Evolutionary conservation across 371 early-diverging fungal species (phyloP).

Genomic region (Mortierella sp.): DNA sequence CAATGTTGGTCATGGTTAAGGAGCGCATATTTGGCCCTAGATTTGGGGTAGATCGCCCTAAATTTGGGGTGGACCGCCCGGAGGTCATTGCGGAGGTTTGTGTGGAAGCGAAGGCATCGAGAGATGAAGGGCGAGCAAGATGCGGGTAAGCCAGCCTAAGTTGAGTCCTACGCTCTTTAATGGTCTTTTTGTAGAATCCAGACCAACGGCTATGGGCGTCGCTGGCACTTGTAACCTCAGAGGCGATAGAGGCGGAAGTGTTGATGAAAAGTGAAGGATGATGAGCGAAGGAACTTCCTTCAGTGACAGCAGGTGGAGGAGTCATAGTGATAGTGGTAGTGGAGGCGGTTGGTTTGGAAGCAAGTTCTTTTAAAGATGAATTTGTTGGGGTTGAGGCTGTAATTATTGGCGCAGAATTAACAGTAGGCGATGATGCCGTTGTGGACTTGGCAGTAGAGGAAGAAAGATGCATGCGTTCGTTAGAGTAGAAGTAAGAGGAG

Average conservation of each 20-base stretch:
- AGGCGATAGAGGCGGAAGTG: slow-evolving; percentile 7
- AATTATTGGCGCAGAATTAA: background rate
- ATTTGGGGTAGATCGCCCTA: slow-evolving; percentile 6
- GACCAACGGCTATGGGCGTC: slow-evolving; percentile 54
- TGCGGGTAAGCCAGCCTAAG: slow-evolving; percentile 67
- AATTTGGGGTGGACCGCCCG: slow-evolving; percentile 46
- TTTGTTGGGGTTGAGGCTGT: background rate
- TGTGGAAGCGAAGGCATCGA: slow-evolving; percentile 46
- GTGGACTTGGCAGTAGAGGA: background rate
- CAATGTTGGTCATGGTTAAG: slow-evolving; percentile 20
- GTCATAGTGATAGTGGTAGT: background rate
- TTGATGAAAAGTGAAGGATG: slow-evolving; percentile 29
- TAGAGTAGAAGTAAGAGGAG: background rate
- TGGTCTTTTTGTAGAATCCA: slow-evolving; percentile 79
- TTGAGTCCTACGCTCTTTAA: slow-evolving; percentile 73
- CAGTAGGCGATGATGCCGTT: background rate
- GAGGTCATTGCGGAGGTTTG: slow-evolving; percentile 50
- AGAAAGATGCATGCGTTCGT: background rate
- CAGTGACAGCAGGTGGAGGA: slow-evolving; percentile 1
- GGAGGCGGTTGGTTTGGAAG: background rate
- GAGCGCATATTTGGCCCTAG: slow-evolving; percentile 2
- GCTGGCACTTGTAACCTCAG: slow-evolving; percentile 9
- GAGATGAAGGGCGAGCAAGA: slow-evolving; percentile 53
- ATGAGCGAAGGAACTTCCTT: background rate
- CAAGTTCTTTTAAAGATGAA: background rate